A percentile compares a stretch with the other conserved stretches of the same genome.
These are phyloP conservation scores for Hypsizygus marmoreus DNA, from an alignment of 768 basidiomycete species.

Conservation along the genomic window DNA sequence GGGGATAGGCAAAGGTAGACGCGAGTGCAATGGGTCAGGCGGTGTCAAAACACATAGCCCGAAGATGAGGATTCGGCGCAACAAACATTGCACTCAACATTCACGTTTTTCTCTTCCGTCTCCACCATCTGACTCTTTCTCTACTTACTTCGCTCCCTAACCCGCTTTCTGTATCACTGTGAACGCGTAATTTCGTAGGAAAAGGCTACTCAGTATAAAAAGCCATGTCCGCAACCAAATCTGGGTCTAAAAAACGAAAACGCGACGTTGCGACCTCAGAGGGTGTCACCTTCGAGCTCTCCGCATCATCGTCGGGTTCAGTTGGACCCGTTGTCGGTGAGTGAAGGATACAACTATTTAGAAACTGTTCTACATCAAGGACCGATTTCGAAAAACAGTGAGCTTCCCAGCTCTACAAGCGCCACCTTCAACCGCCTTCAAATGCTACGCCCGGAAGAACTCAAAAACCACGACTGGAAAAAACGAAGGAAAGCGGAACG, in stretches of 20 bases:
- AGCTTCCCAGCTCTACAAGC: constrained; percentile 69
- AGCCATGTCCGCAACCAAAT: constrained; percentile 37
- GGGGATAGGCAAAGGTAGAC: not conserved
- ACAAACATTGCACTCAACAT: constrained; percentile 16
- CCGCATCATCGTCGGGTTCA: constrained; percentile 26
- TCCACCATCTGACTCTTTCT: constrained; percentile 15
- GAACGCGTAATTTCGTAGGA: constrained; percentile 1
- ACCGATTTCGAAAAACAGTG: constrained; percentile 32
- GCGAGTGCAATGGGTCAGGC: constrained; percentile 5
- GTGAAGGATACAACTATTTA: not conserved
- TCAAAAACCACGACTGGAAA: constrained; percentile 28
- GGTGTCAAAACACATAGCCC: constrained; percentile 14
- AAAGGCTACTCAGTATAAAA: constrained; percentile 4
- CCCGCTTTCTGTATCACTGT: constrained; percentile 2
- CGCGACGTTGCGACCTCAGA: constrained; percentile 16
- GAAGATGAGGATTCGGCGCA: constrained; percentile 11
- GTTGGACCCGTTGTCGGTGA: constrained; percentile 43
- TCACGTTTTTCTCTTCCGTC: constrained; percentile 9
- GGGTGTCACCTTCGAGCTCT: constrained; percentile 32
- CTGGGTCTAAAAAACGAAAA: constrained; percentile 40
- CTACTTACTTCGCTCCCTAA: too few relatives aligned
- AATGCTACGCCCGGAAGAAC: constrained; percentile 55
- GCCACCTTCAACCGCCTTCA: constrained; percentile 59
- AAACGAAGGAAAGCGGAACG: constrained; percentile 19
- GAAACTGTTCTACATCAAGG: not conserved